phyloP scores from a whole-genome alignment of 2,329 filamentous ascomycete genomes.

The Coleophoma crateriformis region DNA sequence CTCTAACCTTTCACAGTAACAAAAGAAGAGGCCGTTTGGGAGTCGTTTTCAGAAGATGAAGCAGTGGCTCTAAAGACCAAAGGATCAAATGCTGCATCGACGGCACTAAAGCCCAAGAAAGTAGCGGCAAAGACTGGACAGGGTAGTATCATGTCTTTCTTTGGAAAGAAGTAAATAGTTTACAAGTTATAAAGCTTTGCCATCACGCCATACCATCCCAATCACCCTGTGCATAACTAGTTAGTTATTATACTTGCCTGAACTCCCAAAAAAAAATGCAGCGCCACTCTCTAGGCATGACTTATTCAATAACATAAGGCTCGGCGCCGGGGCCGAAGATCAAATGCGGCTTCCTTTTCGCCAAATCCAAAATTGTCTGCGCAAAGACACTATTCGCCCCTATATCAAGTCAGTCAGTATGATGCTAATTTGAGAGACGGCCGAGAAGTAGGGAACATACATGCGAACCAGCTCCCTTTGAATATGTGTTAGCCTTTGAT shows the following conservation, averaged over 20 bases:
- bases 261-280: not conserved
- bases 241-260: not conserved
- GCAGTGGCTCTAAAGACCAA: conserved; percentile 50
- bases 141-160: conserved; percentile 90
- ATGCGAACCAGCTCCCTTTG: conserved; percentile 83
- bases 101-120: conserved; percentile 49
- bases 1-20: conserved; percentile 55
- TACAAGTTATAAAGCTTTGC: not conserved
- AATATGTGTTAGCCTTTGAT: conserved; percentile 2
- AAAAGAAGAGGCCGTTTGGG: conserved; percentile 78
- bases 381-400: conserved; percentile 96
- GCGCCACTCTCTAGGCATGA: not conserved
- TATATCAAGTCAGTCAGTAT: conserved; percentile 11
- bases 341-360: conserved; percentile 80
- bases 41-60: conserved; percentile 91
- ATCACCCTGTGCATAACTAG: not conserved
- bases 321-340: conserved; percentile 65
- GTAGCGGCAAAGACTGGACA: conserved; percentile 52
- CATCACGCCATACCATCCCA: not conserved
- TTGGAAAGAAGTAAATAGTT: conserved; percentile 60
- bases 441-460: conserved; percentile 27
- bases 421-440: not conserved
- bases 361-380: conserved; percentile 84
- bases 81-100: conserved; percentile 24
- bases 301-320: conserved; percentile 43